Evolutionary conservation across 257 asterid species (phyloP).

Genomic region (Solanum bulbocastanum): DNA sequence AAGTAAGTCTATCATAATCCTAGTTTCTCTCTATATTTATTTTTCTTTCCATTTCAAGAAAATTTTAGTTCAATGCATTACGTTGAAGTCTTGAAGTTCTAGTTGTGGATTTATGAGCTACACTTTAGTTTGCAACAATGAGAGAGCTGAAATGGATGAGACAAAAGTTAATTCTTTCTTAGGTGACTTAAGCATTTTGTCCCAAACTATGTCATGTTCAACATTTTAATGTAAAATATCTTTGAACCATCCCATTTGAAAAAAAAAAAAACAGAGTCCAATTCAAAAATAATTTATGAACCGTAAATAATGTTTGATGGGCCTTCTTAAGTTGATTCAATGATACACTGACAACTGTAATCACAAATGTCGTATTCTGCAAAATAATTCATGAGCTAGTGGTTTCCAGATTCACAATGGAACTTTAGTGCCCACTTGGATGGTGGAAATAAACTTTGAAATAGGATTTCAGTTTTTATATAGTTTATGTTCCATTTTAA

Average conservation of each 20-base stretch:
- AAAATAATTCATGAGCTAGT: background rate
- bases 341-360: background rate
- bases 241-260: background rate
- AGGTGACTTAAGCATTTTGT: background rate
- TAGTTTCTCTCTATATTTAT: background rate
- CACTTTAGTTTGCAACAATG: background rate
- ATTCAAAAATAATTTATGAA: background rate
- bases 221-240: background rate
- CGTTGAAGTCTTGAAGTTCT: background rate
- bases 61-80: background rate
- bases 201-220: background rate
- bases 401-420: background rate
- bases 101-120: background rate
- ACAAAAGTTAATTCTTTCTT: background rate
- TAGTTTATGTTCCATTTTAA: background rate
- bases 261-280: background rate
- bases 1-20: constrained; percentile 42
- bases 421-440: constrained; percentile 2
- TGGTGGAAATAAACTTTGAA: background rate
- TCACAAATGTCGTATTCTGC: constrained; percentile 12
- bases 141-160: background rate
- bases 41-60: background rate
- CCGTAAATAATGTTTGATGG: constrained; percentile 2
- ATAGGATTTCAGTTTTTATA: background rate
- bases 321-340: background rate